Conservation (phyloP, 306 rosid species). For the Arachis hypogaea region DNA sequence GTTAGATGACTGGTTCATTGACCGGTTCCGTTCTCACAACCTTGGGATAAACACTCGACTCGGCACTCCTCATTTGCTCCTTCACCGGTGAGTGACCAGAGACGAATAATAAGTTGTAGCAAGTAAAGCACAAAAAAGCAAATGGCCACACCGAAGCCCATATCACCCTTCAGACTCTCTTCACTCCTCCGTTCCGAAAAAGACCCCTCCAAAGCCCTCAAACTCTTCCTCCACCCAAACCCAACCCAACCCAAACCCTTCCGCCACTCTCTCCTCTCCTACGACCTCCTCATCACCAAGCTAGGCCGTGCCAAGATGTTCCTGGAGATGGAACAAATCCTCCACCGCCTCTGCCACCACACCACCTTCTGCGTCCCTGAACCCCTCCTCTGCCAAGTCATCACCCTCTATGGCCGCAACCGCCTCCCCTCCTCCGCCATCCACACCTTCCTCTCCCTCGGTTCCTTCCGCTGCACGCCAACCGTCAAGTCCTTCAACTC, state of each 20-base stretch:
- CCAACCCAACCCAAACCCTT: constrained; percentile 52
- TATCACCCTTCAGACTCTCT: constrained; percentile 75
- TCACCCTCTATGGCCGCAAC: constrained; percentile 65
- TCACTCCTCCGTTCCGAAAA: constrained; percentile 70
- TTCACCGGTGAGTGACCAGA: no score
- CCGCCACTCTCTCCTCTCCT: constrained; percentile 64
- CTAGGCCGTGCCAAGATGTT: constrained; percentile 82
- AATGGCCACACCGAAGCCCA: constrained; percentile 52
- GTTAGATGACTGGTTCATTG: no score
- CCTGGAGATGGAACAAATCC: constrained; percentile 69
- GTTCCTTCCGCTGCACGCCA: constrained; percentile 54
- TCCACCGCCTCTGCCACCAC: constrained; percentile 54
- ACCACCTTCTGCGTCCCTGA: constrained; percentile 57
- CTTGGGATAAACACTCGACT: no score
- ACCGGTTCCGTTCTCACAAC: no score
- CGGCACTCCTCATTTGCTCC: no score
- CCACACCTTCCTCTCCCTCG: constrained; percentile 55
- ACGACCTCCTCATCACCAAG: constrained; percentile 76
- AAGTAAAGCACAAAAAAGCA: no score
- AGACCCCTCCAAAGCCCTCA: constrained; percentile 63
- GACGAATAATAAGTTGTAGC: no score
- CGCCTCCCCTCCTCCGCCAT: constrained; percentile 63
- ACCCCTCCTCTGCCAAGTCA: constrained; percentile 75
- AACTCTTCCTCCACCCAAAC: constrained; percentile 72
- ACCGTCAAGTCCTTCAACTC: constrained; percentile 68